Conservation (phyloP, 352 stramenopile genomes). For the Elongisporangium undulatum region DNA sequence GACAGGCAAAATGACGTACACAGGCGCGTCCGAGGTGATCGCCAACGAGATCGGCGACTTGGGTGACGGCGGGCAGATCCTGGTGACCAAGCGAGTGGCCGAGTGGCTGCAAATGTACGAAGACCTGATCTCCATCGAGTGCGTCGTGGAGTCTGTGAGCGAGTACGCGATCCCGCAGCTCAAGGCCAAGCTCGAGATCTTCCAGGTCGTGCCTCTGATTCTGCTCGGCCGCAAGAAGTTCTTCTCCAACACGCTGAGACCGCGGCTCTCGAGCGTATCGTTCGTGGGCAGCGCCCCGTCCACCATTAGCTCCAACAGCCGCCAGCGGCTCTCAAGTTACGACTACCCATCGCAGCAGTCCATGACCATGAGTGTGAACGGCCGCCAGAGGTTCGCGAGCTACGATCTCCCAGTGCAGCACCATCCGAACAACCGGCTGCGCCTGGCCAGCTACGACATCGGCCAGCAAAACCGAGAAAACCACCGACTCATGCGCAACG, state of each 20-base stretch:
- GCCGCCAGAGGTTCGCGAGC: not conserved
- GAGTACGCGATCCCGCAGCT: constrained; percentile 44
- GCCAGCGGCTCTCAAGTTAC: not conserved
- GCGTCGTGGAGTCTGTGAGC: constrained; percentile 33
- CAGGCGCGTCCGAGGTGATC: constrained; percentile 45
- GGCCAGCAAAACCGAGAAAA: not conserved
- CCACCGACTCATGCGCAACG: not conserved
- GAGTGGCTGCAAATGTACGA: constrained; percentile 46
- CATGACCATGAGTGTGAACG: constrained; percentile 1
- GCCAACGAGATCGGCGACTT: constrained; percentile 52
- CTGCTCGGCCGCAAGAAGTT: constrained; percentile 39
- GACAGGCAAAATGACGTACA: constrained; percentile 60
- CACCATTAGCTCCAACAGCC: not conserved
- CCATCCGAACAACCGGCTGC: not conserved
- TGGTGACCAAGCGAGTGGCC: constrained; percentile 44
- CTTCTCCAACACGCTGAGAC: constrained; percentile 33
- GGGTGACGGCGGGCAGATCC: constrained; percentile 47
- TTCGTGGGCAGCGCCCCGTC: not conserved
- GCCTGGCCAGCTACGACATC: not conserved
- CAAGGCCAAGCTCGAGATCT: constrained; percentile 39
- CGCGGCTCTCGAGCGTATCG: constrained; percentile 1
- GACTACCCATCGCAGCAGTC: not conserved
- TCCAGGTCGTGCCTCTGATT: constrained; percentile 38
- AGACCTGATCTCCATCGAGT: constrained; percentile 40
- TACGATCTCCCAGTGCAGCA: constrained; percentile 1